Evolutionary conservation across 2,329 filamentous ascomycete species (phyloP), one percentile per base, ranked within the genome.

Genomic region (Hymenoscyphus linearis): DNA sequence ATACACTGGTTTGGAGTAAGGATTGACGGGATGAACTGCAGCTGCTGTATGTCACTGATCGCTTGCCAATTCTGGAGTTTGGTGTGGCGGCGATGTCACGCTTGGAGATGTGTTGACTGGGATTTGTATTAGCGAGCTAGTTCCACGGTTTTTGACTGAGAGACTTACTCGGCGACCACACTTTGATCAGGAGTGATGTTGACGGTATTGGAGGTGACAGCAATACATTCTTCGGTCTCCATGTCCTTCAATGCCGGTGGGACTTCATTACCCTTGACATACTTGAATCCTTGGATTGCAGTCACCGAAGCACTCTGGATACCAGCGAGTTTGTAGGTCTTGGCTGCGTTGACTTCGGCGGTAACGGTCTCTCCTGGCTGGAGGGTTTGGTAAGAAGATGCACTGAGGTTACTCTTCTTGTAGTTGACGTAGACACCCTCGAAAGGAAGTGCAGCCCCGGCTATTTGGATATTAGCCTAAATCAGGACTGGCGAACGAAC

Each of bases 281-380:
- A 69, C 58, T 55, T 59, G 61, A 69, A 69, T 16, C 66, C 67
- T 60, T 69, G 67, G n/a, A 67, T 55, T 27, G 67, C 67, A n/a
- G 67, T 61, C 4, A 69, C 57, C 50, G 64, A 25, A 10, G 64
- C 66, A 4, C 57, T 64, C 16, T 59, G 50, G 18, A 68, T 36
- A 25, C 66, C 67, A 25, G 56, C 57, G 47, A 69, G 66, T 3
- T 68, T 60, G 34, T 69, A 69, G 10, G 50, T 67, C 58, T 68
- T 65, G 36, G 67, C 67, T 22, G 62, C 65, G 25, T 68, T 69
- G 55, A 69, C 61, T 40, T 63, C 59, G 40, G 63, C 50, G 18
- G 63, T 67, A 6, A 68, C 56, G 6, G 63, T 65, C 52, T 69
- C 65, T 7, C 67, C 67, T 25, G 67, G 62, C 52, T 52, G 50